Base-by-base conservation (phyloP, 129 eudicot species). In the Dittrichia graveolens region DNA sequence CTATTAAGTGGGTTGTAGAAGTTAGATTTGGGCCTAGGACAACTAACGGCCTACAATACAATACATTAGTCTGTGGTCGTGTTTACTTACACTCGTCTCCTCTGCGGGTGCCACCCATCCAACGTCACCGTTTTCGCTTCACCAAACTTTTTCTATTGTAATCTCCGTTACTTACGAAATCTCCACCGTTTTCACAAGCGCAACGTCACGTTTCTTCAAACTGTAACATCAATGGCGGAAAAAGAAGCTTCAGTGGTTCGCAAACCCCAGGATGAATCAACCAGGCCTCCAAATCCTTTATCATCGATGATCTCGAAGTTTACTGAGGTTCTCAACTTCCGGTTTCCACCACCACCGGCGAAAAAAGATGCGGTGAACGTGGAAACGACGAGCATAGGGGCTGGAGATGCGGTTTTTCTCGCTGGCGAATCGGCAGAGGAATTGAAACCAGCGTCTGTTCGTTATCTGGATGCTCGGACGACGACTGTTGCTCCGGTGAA, bases 401-500 rank as follows among this genome's bases (percentile, higher is more conserved):
- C 44, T 8, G 79, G 73, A 9, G 39, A 38, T 6, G 38, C 70
- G 12, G 71, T 19, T 43, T 18, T 9, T 11, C 31, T 16, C 12
- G 47, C 35, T 13, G 14, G 57, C 37, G 54, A 73, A 42, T 71
- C n/a, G 37, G 58, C 11, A 14, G 76, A 71, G 56, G 59, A 56
- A 2, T 34, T 62, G 10, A 80, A 71, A 72, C 85, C 84, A 41
- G 84, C 6, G n/a, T 48, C 37, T 35, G 96, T 75, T 49, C 78
- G 44, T 73, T 74, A 77, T 53, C 87, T 84, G n/a, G 67, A n/a
- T 5, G 63, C 24, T 49, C 57, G 37, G 64, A 69, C 73, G 56
- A 77, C 74, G 7, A 47, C 61, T n/a, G 80, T 80, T 40, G 62
- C 52, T 41, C 80, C 90, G 41, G n/a, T 89, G 82, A 86, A 84